Base-by-base conservation (phyloP, 805 yeast species). In the Candida maesae region DNA sequence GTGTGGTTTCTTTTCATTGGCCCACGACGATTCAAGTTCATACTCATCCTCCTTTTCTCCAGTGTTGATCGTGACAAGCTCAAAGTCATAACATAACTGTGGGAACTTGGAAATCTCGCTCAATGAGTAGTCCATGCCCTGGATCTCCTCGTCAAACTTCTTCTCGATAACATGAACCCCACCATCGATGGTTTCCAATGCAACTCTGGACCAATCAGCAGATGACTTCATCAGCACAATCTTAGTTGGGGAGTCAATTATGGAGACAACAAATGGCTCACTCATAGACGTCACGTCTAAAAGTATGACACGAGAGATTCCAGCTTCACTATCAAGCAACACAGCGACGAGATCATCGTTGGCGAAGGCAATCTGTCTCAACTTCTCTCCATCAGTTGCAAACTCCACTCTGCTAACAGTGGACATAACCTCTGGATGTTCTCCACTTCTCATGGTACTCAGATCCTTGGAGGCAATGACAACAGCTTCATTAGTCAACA, bases 101-200 rank as follows among this genome's bases (percentile, higher is more conserved):
- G 91, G 90, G 47, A 89, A 79, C 42, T 70, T 68, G 2, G 76
- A 59, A 5, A 82, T 54, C 26, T 61, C 60, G 1, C 47, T 42
- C 3, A 63, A 24, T 39, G 55, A 48, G 45, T 61, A 61, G 21
- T 59, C 56, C 11, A 53, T 27, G 52, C 68, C 61, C 12, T 49
- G 42, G 14, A 46, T 34, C 25, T 51, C 58, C 11, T 48, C 47
- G 24, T 37, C 24, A 29, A 44, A 52, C 0, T 27, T 30, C 34
- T 46, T 41, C 18, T 57, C 44, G 17, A 80, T 42, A 42, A 66
- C 65, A 49, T 64, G 65, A 4, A 86, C 71, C 4, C 75, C 56
- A 15, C 89, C 88, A 56, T 79, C 81, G 27, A 82, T 70, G 1
- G 81, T 71, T 59, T 87, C 81, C 49, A 74, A 74, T 3, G 78